Percentiles rank a stretch among this genome's conserved stretches.
These are phyloP conservation scores for Epichloe uncinata DNA, from an alignment of 2,329 filamentous ascomycete genomes.

Conservation along the genomic window DNA sequence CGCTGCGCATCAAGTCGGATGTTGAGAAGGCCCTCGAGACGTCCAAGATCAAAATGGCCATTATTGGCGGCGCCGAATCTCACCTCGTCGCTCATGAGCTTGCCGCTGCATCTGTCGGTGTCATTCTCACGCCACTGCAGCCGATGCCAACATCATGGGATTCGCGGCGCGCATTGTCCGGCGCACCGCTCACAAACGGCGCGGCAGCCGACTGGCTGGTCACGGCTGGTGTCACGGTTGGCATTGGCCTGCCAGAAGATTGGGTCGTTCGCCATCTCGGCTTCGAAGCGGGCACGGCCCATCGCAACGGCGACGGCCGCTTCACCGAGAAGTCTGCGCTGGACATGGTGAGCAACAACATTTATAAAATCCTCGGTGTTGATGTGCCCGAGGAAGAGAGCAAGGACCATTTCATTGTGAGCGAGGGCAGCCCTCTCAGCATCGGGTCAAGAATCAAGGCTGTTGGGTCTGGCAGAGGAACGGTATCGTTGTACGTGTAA, in stretches of 20 bases:
- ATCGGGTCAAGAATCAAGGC: slow-evolving; percentile 43
- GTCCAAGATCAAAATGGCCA: slow-evolving; percentile 34
- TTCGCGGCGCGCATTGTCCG: slow-evolving; percentile 45
- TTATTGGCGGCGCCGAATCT: slow-evolving; percentile 51
- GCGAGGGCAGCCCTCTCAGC: slow-evolving; percentile 49
- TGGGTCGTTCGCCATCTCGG: slow-evolving; percentile 48
- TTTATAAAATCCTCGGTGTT: slow-evolving; percentile 44
- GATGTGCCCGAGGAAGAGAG: slow-evolving; percentile 16
- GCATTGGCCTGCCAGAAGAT: slow-evolving; percentile 46
- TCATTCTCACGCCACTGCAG: slow-evolving; percentile 47
- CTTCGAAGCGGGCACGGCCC: slow-evolving; percentile 45
- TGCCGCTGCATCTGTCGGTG: slow-evolving; percentile 39
- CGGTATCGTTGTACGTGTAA: slow-evolving; percentile 24
- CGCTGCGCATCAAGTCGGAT: slow-evolving; percentile 44
- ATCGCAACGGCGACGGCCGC: slow-evolving; percentile 39
- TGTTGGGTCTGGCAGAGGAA: slow-evolving; percentile 25
- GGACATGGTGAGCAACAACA: slow-evolving; percentile 41
- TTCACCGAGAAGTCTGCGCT: slow-evolving; percentile 42
- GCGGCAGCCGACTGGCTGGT: slow-evolving; percentile 45
- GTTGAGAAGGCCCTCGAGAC: slow-evolving; percentile 31
- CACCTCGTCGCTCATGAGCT: slow-evolving; percentile 45
- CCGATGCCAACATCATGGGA: slow-evolving; percentile 45
- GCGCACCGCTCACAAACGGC: slow-evolving; percentile 52
- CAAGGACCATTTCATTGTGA: slow-evolving; percentile 43
- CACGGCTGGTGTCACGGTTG: slow-evolving; percentile 43